Percentiles rank a stretch among this genome's conserved stretches.
Conservation (phyloP, 2,329 filamentous ascomycete species). For the Talaromyces amestolkiae region DNA sequence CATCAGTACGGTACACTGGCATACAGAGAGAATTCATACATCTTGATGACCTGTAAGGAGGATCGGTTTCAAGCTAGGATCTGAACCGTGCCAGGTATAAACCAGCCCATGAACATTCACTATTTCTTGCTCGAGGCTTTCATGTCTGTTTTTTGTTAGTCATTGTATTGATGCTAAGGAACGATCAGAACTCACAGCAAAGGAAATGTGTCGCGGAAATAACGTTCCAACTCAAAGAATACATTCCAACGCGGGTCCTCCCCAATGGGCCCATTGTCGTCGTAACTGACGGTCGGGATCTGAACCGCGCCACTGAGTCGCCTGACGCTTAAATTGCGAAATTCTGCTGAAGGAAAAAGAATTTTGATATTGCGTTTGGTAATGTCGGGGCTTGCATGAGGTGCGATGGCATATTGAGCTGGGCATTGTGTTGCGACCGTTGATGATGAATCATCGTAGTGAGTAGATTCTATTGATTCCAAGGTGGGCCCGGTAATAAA, state of each 20-base stretch:
- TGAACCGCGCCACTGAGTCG: constrained; percentile 58
- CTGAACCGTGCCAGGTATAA: constrained; percentile 57
- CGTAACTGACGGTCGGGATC: constrained; percentile 48
- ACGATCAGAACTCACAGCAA: neutral
- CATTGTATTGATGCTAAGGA: neutral
- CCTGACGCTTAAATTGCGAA: constrained; percentile 30
- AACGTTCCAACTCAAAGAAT: constrained; percentile 37
- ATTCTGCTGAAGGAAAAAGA: constrained; percentile 2
- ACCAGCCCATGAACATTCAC: constrained; percentile 63
- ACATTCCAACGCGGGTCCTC: constrained; percentile 59
- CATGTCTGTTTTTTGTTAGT: constrained; percentile 28
- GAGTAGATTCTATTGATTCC: neutral
- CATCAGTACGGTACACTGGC: neutral
- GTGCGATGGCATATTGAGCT: neutral
- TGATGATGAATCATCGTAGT: neutral
- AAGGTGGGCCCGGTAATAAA: neutral
- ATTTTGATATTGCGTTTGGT: neutral
- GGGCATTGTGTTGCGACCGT: neutral
- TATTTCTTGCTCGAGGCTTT: constrained; percentile 49
- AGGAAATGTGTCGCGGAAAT: neutral
- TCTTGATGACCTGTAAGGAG: constrained; percentile 58
- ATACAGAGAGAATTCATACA: constrained; percentile 28
- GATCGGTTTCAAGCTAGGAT: constrained; percentile 52
- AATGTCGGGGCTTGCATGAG: neutral
- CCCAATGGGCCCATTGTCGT: constrained; percentile 23